Conservation (phyloP, 2,329 filamentous ascomycete genomes). For the Cercospora berteroae region DNA sequence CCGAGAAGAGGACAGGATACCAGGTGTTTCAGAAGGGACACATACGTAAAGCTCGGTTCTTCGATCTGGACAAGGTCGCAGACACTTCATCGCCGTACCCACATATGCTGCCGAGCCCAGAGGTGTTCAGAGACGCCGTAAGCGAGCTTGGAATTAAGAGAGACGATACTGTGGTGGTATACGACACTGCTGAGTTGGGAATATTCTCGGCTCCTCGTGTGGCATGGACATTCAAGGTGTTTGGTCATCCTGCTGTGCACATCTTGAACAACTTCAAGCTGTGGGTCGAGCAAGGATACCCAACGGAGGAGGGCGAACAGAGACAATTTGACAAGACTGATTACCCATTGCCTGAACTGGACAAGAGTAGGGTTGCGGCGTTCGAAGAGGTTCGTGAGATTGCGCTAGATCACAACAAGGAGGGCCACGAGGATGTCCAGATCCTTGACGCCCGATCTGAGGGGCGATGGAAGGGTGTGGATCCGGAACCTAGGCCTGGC, state of each 20-base stretch:
- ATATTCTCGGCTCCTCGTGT: slow-evolving; percentile 93
- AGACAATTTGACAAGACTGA: slow-evolving; percentile 46
- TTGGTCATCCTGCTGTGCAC: slow-evolving; percentile 86
- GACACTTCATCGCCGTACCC: slow-evolving; percentile 86
- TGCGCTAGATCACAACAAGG: slow-evolving; percentile 73
- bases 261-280: slow-evolving; percentile 91
- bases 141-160: slow-evolving; percentile 78
- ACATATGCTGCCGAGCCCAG: slow-evolving; percentile 86
- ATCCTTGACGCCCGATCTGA: slow-evolving; percentile 81
- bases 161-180: slow-evolving; percentile 90
- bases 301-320: slow-evolving; percentile 74
- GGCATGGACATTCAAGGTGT: slow-evolving; percentile 86
- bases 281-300: slow-evolving; percentile 83
- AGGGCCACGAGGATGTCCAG: slow-evolving; percentile 78
- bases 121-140: slow-evolving; percentile 84
- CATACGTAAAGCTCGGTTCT: slow-evolving; percentile 89
- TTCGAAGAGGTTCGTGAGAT: slow-evolving; percentile 83
- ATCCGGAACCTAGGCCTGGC: slow-evolving; percentile 79
- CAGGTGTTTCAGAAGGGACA: slow-evolving; percentile 77
- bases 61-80: slow-evolving; percentile 89
- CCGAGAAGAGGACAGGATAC: slow-evolving; percentile 68
- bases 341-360: slow-evolving; percentile 47
- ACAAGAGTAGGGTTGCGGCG: slow-evolving; percentile 65
- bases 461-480: slow-evolving; percentile 77
- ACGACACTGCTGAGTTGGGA: slow-evolving; percentile 85